phyloP scores from a whole-genome alignment of 2,329 filamentous ascomycete species.

The Trichoderma cornu-damae region DNA sequence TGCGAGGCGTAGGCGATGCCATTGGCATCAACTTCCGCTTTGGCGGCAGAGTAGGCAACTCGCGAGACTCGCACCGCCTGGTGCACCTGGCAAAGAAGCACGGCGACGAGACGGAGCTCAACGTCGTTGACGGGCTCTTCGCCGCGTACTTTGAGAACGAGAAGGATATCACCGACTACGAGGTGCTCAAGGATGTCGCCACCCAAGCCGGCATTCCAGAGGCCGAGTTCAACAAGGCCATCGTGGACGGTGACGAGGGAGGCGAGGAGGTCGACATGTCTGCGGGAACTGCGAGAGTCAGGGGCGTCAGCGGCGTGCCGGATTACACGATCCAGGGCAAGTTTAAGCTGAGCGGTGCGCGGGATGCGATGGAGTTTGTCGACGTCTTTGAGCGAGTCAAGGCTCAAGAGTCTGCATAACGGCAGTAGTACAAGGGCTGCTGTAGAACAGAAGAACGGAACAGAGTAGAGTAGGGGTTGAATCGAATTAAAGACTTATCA shows the following conservation, averaged over 20 bases:
- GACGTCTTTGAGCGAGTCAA: conserved; percentile 58
- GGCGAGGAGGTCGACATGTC: conserved; percentile 33
- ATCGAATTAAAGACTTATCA: no score
- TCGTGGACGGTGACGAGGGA: conserved; percentile 46
- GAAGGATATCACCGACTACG: conserved; percentile 39
- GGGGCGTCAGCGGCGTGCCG: conserved; percentile 59
- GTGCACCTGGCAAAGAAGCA: conserved; percentile 47
- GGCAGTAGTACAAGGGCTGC: neutral
- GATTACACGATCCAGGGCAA: conserved; percentile 65
- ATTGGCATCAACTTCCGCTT: conserved; percentile 46
- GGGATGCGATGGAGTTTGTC: conserved; percentile 60
- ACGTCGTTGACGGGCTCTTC: conserved; percentile 46
- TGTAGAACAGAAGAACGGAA: neutral
- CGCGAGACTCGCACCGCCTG: conserved; percentile 44
- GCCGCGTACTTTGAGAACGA: conserved; percentile 41
- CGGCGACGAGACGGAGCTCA: conserved; percentile 48
- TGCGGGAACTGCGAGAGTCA: conserved; percentile 26
- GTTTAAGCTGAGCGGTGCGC: conserved; percentile 64
- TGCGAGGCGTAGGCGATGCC: conserved; percentile 30
- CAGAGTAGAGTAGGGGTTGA: neutral
- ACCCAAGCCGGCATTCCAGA: conserved; percentile 43
- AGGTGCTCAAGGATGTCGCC: conserved; percentile 35
- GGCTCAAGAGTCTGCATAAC: conserved; percentile 23
- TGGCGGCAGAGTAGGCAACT: conserved; percentile 43
- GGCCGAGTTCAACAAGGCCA: conserved; percentile 33